Conservation (phyloP, 257 asterid genomes). For the Parsonsia alboflavescens region DNA sequence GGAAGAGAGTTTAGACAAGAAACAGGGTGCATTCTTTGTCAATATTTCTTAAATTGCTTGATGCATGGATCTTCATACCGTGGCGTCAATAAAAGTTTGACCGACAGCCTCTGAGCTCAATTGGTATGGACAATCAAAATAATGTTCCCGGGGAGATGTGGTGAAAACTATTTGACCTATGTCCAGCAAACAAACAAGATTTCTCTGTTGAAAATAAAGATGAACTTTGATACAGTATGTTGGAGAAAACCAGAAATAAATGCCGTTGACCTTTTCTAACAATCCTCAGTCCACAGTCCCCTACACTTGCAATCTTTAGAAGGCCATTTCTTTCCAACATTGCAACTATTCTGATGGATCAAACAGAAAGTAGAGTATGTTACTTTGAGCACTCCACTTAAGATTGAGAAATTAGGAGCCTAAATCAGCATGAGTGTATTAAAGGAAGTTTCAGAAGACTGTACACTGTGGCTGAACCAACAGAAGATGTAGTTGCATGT, state of each 20-base stretch:
- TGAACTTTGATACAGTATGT: too few relatives aligned
- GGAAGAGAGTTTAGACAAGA: constrained; percentile 3
- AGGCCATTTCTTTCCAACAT: constrained; percentile 71
- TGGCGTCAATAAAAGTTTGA: constrained; percentile 85
- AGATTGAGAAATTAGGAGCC: not conserved
- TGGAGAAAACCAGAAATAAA: not conserved
- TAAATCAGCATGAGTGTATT: not conserved
- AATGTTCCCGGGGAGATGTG: constrained; percentile 84
- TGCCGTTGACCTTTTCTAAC: constrained; percentile 56
- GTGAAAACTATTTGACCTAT: constrained; percentile 65
- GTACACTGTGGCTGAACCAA: constrained; percentile 85
- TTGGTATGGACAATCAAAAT: constrained; percentile 90
- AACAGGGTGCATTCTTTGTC: not conserved
- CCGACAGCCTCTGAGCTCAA: constrained; percentile 77
- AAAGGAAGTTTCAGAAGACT: constrained; percentile 21
- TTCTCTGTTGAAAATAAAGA: not conserved
- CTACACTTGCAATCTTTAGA: constrained; percentile 70
- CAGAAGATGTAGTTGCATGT: constrained; percentile 73
- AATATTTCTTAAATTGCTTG: constrained; percentile 7
- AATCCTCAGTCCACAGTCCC: constrained; percentile 78
- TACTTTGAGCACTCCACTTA: not conserved
- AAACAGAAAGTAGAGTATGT: constrained; percentile 4
- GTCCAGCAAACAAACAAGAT: constrained; percentile 4
- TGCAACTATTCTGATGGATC: constrained; percentile 56
- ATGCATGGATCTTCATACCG: constrained; percentile 38